Evolutionary conservation across 441 rosid genomes (phyloP).

Genomic region (Pelargonium fulgidum): DNA sequence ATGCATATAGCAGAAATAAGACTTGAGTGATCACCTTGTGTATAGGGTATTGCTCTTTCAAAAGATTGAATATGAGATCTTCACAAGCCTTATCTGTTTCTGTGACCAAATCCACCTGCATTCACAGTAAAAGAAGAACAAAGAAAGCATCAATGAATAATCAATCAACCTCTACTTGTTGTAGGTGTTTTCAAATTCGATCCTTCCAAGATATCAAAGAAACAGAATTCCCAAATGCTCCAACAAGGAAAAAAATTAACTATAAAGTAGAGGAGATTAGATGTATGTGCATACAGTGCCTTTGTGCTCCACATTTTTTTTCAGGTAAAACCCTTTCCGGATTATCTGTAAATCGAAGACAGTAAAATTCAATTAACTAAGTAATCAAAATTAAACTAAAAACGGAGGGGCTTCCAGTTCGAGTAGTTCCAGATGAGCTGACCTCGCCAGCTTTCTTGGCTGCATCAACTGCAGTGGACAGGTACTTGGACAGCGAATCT

Average conservation of each 20-base stretch:
- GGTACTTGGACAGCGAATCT: constrained; percentile 52
- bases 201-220: not conserved
- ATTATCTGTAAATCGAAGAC: constrained; percentile 45
- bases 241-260: not conserved
- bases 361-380: not conserved
- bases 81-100: constrained; percentile 97
- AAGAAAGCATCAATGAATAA: no score
- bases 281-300: constrained; percentile 50
- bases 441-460: constrained; percentile 88
- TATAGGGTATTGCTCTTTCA: constrained; percentile 50
- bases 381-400: not conserved
- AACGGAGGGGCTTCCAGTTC: constrained; percentile 2
- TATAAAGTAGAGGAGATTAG: not conserved
- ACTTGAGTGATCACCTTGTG: constrained; percentile 51
- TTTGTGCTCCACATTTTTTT: constrained; percentile 87
- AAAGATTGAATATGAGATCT: constrained; percentile 75
- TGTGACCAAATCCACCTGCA: constrained; percentile 91
- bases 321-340: constrained; percentile 67
- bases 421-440: not conserved
- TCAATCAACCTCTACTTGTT: not conserved
- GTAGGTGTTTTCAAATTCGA: not conserved
- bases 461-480: constrained; percentile 71
- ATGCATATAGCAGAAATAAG: constrained; percentile 12
- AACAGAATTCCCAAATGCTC: not conserved
- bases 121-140: not conserved